Percentiles rank a stretch among this genome's conserved stretches.
These are phyloP conservation scores for Blastobotrys attinorum DNA, from an alignment of 805 yeast species.

Conservation along the genomic window DNA sequence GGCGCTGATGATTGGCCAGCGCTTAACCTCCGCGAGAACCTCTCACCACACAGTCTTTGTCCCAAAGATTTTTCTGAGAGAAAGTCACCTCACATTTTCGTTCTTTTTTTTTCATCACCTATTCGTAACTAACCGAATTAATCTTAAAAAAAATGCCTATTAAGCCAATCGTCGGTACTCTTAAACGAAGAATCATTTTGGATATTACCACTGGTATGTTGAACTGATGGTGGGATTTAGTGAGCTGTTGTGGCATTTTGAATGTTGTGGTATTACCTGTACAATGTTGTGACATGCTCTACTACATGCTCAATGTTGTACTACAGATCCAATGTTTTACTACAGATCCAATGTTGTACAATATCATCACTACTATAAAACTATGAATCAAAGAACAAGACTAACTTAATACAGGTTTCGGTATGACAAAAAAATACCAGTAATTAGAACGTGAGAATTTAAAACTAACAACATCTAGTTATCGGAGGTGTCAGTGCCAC, in stretches of 20 bases:
- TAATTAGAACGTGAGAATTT: neutral
- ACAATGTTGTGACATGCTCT: no score
- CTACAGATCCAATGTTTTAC: no score
- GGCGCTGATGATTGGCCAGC: neutral
- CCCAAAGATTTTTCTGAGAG: neutral
- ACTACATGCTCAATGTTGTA: no score
- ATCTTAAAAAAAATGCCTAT: constrained; percentile 22
- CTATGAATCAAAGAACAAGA: no score
- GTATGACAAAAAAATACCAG: neutral
- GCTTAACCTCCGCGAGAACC: no score
- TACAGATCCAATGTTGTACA: no score
- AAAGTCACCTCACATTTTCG: neutral
- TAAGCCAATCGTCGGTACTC: constrained; percentile 79
- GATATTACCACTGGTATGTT: constrained; percentile 68
- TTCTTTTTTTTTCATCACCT: neutral
- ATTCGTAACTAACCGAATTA: neutral
- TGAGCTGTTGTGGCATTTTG: constrained; percentile 2
- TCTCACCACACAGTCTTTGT: neutral
- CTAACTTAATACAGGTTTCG: neutral
- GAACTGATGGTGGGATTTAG: neutral
- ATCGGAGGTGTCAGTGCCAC: constrained; percentile 50
- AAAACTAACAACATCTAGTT: neutral
- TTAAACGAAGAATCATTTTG: constrained; percentile 71
- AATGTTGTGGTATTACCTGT: no score
- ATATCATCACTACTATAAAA: no score